Percentiles rank a stretch among this genome's conserved stretches.
Evolutionary conservation across 768 basidiomycete species (phyloP).

Genomic region (Auricularia cornea): DNA sequence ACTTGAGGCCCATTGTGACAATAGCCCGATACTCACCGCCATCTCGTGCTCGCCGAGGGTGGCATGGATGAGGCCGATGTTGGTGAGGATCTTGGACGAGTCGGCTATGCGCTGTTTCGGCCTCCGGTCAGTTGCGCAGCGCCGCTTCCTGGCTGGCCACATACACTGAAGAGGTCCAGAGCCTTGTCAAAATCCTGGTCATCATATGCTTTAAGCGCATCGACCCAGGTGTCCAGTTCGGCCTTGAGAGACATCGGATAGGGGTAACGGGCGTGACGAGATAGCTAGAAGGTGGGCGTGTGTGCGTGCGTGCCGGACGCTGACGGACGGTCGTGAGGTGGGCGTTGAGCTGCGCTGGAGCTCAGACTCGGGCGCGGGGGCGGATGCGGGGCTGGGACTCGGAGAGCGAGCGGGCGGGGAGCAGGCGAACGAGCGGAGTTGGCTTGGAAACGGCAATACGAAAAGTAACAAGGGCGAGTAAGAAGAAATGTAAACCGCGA

Average conservation of each 20-base stretch:
- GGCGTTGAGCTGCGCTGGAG: too few species aligned
- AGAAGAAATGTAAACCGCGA: not conserved
- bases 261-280: not conserved
- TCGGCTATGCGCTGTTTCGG: constrained; percentile 64
- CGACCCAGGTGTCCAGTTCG: constrained; percentile 77
- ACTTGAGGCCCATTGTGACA: not conserved
- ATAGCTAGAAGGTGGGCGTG: not conserved
- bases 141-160: constrained; percentile 25
- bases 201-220: constrained; percentile 85
- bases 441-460: not conserved
- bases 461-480: constrained; percentile 2
- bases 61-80: constrained; percentile 90
- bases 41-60: constrained; percentile 82
- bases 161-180: constrained; percentile 65
- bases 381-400: too few species aligned
- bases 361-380: too few species aligned
- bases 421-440: not conserved
- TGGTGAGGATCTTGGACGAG: constrained; percentile 83
- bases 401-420: not conserved
- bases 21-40: constrained; percentile 33
- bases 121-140: not conserved
- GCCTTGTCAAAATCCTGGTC: constrained; percentile 70
- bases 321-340: not conserved
- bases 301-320: not conserved
- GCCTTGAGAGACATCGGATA: constrained; percentile 34